Conservation (phyloP, 2,329 filamentous ascomycete genomes). For the Aspergillus caelatus region DNA sequence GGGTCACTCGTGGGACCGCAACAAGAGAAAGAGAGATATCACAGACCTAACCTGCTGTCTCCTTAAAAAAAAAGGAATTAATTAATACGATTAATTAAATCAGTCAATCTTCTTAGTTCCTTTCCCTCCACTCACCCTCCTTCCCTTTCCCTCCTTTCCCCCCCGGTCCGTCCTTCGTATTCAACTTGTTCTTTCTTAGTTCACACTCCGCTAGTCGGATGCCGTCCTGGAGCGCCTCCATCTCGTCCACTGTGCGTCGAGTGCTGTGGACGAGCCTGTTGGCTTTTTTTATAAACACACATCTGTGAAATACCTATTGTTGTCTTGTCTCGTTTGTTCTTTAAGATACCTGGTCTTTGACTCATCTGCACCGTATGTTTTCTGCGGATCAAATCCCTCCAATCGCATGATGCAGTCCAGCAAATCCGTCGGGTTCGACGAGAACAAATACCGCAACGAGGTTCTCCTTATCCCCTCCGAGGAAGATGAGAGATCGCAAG, state of each 20-base stretch:
- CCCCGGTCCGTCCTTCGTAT: constrained; percentile 15
- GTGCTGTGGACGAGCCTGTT: constrained; percentile 37
- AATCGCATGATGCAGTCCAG: constrained; percentile 29
- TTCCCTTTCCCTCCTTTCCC: constrained; percentile 14
- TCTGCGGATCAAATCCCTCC: constrained; percentile 16
- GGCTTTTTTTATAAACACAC: constrained; percentile 15
- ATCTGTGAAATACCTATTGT: constrained; percentile 8
- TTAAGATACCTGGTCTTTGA: constrained; percentile 2
- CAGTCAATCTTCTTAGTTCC: constrained; percentile 1
- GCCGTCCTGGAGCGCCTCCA: constrained; percentile 29
- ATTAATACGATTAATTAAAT: constrained; percentile 1
- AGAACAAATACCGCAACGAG: constrained; percentile 40
- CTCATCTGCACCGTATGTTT: constrained; percentile 18
- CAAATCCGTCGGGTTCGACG: constrained; percentile 32
- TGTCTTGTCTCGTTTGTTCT: constrained; percentile 1
- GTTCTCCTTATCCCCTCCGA: constrained; percentile 39
- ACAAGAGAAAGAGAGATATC: constrained; percentile 9
- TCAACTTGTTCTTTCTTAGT: constrained; percentile 2
- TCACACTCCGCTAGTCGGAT: constrained; percentile 30
- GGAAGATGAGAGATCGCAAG: constrained; percentile 41
- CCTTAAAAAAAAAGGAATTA: neutral
- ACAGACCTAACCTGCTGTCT: constrained; percentile 6
- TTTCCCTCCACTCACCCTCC: constrained; percentile 4
- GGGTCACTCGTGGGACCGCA: constrained; percentile 19
- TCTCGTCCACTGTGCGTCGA: constrained; percentile 35